Base-by-base conservation (phyloP, 2,329 filamentous ascomycete genomes). In the Arachnomyces sp. region DNA sequence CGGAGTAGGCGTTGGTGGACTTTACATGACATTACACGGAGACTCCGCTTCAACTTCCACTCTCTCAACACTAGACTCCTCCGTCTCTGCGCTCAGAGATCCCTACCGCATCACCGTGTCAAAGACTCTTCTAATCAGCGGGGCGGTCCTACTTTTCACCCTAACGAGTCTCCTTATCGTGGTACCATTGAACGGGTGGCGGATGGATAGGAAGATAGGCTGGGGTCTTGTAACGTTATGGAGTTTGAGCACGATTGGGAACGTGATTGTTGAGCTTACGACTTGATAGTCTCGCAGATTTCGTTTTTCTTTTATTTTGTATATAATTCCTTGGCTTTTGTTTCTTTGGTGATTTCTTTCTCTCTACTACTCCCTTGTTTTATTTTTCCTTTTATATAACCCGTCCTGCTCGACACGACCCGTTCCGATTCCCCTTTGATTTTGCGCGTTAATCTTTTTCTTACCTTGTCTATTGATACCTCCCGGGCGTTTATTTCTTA, bases 1-100 rank as follows among this genome's bases (percentile, higher is more conserved):
- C 3, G 92, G 92, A 0, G 89, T 98, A 38, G 92, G 92, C n/a
- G 71, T 96, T 3, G 85, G 84, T 17, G 92, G 92, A 12, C 75
- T 86, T 30, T 93, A 89, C 59, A 92, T 95, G 75, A 89, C 86
- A 42, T 72, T 93, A 12, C 74, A 83, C 56, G 72, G 77, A 41
- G 82, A 94, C 40, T 77, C 87, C 49, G 81, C 94, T 36, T 82
- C 79, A 45, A 80, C 79, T 5, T 89, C 86, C 3, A 39, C 52
- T 37, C 12, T 44, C 18, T 43, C 14, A 28, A 15, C 31, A n/a
- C 12, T 36, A 37, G 18, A 36, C 38, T 25, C 44, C 11, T 37
- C 43, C 2, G n/a, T 42, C 7, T 32, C 32, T 12, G 39, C 40
- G 3, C 40, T 41, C 4, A 29, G 34, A 2, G 51, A 80, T 50